These are phyloP conservation scores for Trametes cinnabarina DNA, from an alignment of 768 basidiomycete genomes.

Conservation along the genomic window DNA sequence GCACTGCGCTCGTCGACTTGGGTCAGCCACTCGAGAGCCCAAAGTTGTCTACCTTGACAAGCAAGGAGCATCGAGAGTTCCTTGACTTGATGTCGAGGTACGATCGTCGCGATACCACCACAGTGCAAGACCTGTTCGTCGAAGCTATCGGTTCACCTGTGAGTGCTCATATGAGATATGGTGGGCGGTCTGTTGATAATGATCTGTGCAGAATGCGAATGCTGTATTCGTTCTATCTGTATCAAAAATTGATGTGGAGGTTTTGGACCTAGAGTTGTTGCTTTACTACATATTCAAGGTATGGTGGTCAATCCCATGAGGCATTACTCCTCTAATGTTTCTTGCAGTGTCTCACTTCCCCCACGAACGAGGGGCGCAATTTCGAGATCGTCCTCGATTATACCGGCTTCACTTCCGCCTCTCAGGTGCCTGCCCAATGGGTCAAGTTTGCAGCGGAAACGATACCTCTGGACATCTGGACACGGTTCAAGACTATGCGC, in stretches of 20 bases:
- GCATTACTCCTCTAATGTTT: neutral
- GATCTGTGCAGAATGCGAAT: slow-evolving; percentile 35
- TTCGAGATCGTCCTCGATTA: slow-evolving; percentile 83
- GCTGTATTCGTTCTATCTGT: slow-evolving; percentile 63
- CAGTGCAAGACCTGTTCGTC: slow-evolving; percentile 66
- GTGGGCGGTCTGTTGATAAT: neutral
- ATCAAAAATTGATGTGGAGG: slow-evolving; percentile 74
- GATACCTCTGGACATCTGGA: slow-evolving; percentile 66
- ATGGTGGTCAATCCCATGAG: slow-evolving; percentile 5
- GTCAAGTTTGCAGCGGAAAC: slow-evolving; percentile 75
- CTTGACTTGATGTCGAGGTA: slow-evolving; percentile 65
- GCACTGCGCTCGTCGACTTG: slow-evolving; percentile 76
- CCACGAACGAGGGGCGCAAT: slow-evolving; percentile 43
- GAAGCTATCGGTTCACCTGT: slow-evolving; percentile 35
- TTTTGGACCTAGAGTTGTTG: slow-evolving; percentile 73
- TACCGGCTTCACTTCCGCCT: slow-evolving; percentile 70
- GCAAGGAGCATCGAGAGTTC: slow-evolving; percentile 60
- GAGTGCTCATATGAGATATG: no score
- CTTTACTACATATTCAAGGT: slow-evolving; percentile 80
- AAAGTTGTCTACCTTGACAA: slow-evolving; percentile 47
- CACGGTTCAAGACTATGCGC: slow-evolving; percentile 57
- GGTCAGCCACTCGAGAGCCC: slow-evolving; percentile 69
- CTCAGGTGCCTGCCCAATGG: slow-evolving; percentile 81
- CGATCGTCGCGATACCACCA: slow-evolving; percentile 54
- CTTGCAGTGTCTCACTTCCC: slow-evolving; percentile 49